phyloP scores from a whole-genome alignment of 2,329 filamentous ascomycete species.

The Penicillium sp. region DNA sequence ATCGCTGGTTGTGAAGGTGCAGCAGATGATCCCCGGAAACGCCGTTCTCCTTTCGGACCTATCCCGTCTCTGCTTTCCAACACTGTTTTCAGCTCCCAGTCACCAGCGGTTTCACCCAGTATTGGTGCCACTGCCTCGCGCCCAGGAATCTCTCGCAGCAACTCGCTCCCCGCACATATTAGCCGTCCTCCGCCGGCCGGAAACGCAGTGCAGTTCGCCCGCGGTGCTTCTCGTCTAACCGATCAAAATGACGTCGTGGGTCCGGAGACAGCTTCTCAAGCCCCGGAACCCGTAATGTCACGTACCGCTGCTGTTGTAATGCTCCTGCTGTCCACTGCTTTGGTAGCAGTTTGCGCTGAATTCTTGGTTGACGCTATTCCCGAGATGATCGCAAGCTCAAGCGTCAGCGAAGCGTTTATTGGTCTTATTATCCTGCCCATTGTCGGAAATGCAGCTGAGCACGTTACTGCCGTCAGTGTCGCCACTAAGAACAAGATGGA shows the following conservation, averaged over 20 bases:
- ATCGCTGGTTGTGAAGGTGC: slow-evolving; percentile 13
- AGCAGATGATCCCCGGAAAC: slow-evolving; percentile 20
- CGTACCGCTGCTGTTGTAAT: slow-evolving; percentile 58
- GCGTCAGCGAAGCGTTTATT: slow-evolving; percentile 70
- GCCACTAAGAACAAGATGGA: slow-evolving; percentile 86
- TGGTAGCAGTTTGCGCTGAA: slow-evolving; percentile 65
- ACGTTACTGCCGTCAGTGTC: slow-evolving; percentile 76
- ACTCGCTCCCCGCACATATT: slow-evolving; percentile 33
- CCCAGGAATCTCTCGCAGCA: slow-evolving; percentile 31
- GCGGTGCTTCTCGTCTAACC: slow-evolving; percentile 33
- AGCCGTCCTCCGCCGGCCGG: slow-evolving; percentile 30
- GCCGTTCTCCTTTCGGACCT: slow-evolving; percentile 33
- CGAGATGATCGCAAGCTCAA: slow-evolving; percentile 60
- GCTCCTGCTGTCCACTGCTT: slow-evolving; percentile 54
- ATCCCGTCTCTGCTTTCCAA: slow-evolving; percentile 37
- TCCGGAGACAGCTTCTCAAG: slow-evolving; percentile 13
- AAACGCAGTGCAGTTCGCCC: slow-evolving; percentile 37
- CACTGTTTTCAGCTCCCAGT: slow-evolving; percentile 34
- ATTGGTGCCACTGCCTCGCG: slow-evolving; percentile 15
- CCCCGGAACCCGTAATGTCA: slow-evolving; percentile 48
- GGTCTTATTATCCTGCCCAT: slow-evolving; percentile 78
- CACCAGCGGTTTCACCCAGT: slow-evolving; percentile 10
- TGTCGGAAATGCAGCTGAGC: slow-evolving; percentile 80
- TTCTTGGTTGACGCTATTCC: slow-evolving; percentile 75
- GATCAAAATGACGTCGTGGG: slow-evolving; percentile 13